Conservation (phyloP, 768 basidiomycete species). For the Tylopilus felleus region DNA sequence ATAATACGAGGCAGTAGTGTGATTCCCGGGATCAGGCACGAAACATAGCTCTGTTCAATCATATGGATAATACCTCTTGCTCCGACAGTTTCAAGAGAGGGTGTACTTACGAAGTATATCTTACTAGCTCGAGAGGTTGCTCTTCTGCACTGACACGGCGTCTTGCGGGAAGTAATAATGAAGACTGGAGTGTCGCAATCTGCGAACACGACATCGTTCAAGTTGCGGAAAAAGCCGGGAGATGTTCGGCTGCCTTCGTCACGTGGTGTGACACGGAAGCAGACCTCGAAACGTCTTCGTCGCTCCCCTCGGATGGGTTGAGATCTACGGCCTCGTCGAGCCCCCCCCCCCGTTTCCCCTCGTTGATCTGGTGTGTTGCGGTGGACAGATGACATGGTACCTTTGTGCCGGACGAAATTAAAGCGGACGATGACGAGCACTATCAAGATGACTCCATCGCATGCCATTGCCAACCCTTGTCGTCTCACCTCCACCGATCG, state of each 20-base stretch:
- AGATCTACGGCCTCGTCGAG: background rate
- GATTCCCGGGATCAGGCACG: constrained; percentile 1
- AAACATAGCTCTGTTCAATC: background rate
- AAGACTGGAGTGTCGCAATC: constrained; percentile 51
- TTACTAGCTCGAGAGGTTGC: constrained; percentile 50
- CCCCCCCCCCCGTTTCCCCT: background rate
- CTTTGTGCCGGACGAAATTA: background rate
- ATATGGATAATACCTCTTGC: constrained; percentile 58
- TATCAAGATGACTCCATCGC: background rate
- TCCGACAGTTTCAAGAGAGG: constrained; percentile 41
- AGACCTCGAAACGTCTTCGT: background rate
- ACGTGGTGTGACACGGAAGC: background rate
- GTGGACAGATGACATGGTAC: background rate
- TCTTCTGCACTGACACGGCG: constrained; percentile 44
- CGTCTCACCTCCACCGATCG: background rate
- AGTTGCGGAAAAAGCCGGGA: no score
- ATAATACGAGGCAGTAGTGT: constrained; percentile 65
- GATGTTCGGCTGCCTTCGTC: no score
- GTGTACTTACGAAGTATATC: constrained; percentile 44
- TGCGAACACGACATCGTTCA: constrained; percentile 53
- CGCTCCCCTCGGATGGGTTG: background rate
- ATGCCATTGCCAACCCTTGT: background rate
- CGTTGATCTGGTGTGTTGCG: background rate
- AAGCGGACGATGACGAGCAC: background rate
- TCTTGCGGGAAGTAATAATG: constrained; percentile 70